A percentile compares a stretch with the other conserved stretches of the same genome.
Evolutionary conservation across 2,329 filamentous ascomycete genomes (phyloP).

Genomic region (Lachnellula cervina): DNA sequence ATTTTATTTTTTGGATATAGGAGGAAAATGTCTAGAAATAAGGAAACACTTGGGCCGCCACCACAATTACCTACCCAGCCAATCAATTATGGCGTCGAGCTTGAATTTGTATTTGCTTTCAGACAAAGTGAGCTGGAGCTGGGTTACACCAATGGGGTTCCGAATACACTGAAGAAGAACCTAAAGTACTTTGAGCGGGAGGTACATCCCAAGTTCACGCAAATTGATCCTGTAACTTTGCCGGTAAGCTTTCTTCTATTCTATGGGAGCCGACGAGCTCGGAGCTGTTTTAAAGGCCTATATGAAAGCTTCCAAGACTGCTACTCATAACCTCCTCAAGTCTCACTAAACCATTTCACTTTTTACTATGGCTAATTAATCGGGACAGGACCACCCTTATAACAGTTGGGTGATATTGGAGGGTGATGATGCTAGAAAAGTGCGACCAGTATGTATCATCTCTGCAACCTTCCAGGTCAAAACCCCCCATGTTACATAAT

Average conservation of each 20-base stretch:
- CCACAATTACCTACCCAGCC: background rate
- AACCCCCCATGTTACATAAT: no score
- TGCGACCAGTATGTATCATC: background rate
- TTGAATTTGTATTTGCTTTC: conserved; percentile 25
- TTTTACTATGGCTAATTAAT: no score
- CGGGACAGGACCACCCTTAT: conserved; percentile 6
- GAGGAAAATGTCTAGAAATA: no score
- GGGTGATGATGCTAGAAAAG: background rate
- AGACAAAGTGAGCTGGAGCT: conserved; percentile 17
- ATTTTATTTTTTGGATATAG: no score
- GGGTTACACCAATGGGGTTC: background rate
- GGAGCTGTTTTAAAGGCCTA: no score
- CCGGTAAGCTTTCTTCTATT: background rate
- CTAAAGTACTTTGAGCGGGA: conserved; percentile 12
- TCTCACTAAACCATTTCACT: no score
- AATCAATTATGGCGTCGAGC: conserved; percentile 19
- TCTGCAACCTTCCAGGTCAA: no score
- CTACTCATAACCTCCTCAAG: no score
- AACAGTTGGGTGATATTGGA: conserved; percentile 19
- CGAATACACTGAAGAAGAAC: conserved; percentile 6
- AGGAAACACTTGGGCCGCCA: background rate
- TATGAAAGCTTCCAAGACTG: no score
- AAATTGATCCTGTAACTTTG: background rate
- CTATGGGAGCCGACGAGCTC: no score
- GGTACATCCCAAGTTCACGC: conserved; percentile 5